Evolutionary conservation across 108 stramenopile genomes (phyloP).

Genomic region (Chaetoceros tenuissimus): DNA sequence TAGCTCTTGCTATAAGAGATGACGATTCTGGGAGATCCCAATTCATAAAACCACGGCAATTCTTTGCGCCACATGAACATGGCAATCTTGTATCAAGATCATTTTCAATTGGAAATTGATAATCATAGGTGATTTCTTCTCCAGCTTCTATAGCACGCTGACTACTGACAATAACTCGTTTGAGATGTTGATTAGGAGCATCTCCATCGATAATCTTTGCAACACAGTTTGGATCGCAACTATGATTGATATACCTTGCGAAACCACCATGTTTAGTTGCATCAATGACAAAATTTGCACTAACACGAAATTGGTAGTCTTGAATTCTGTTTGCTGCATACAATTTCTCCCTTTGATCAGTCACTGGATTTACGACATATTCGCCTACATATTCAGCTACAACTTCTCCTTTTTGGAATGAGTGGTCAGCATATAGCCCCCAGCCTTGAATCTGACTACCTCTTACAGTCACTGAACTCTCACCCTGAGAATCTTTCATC

Average conservation of each 20-base stretch:
- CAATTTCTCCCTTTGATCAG: conserved; percentile 77
- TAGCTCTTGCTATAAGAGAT: neutral
- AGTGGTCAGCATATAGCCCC: conserved; percentile 74
- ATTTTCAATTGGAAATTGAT: conserved; percentile 86
- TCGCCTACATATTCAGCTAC: conserved; percentile 97
- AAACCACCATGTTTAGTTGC: conserved; percentile 87
- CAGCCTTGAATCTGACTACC: conserved; percentile 74
- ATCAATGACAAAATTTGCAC: conserved; percentile 83
- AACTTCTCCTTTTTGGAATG: conserved; percentile 66
- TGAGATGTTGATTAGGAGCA: conserved; percentile 40
- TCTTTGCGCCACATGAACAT: conserved; percentile 62
- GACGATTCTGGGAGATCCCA: conserved; percentile 64
- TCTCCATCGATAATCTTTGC: conserved; percentile 74
- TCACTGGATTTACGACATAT: conserved; percentile 70
- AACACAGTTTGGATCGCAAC: conserved; percentile 90
- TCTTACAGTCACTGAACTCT: conserved; percentile 46
- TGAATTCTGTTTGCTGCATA: conserved; percentile 81
- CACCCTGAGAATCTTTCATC: conserved; percentile 10
- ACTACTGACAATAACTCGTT: conserved; percentile 86
- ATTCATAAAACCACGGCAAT: conserved; percentile 83
- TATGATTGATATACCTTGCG: conserved; percentile 95
- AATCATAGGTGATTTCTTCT: conserved; percentile 96
- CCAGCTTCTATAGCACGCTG: conserved; percentile 76
- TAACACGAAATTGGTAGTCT: conserved; percentile 93
- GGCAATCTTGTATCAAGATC: conserved; percentile 58